phyloP scores from a whole-genome alignment of 768 basidiomycete species.

The Leucosporidium creatinivorum region DNA sequence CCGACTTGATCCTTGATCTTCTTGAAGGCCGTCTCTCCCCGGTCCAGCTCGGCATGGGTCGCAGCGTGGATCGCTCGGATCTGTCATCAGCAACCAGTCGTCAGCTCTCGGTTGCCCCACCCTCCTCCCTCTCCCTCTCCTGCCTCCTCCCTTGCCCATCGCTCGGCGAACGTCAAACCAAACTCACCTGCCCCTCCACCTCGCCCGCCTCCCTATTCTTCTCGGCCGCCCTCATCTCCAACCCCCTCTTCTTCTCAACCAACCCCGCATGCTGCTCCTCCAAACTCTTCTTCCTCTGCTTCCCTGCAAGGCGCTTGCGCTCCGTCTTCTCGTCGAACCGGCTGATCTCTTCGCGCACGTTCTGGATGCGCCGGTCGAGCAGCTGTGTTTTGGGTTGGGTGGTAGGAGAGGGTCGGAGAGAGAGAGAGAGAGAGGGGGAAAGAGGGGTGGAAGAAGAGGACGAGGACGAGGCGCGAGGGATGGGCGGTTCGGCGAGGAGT shows the following conservation, averaged over 20 bases:
- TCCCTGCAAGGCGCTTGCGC: constrained; percentile 9
- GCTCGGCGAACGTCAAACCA: neutral
- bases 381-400: neutral
- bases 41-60: constrained; percentile 24
- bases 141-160: neutral
- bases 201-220: constrained; percentile 23
- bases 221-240: constrained; percentile 27
- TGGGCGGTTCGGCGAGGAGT: no score
- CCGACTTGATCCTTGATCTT: constrained; percentile 27
- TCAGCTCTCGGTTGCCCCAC: no score
- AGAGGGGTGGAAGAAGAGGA: no score
- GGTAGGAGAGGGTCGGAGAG: no score
- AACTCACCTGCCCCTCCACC: constrained; percentile 27
- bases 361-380: constrained; percentile 19
- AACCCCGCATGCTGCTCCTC: constrained; percentile 21
- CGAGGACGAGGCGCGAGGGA: no score
- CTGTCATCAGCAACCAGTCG: no score
- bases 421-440: no score
- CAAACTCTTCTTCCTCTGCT: constrained; percentile 16
- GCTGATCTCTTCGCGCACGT: constrained; percentile 19
- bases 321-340: constrained; percentile 27
- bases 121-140: neutral
- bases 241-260: constrained; percentile 6
- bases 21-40: constrained; percentile 29
- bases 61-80: constrained; percentile 19